phyloP scores from a whole-genome alignment of 495 filamentous ascomycete species.

The Amphirosellinia nigrospora region DNA sequence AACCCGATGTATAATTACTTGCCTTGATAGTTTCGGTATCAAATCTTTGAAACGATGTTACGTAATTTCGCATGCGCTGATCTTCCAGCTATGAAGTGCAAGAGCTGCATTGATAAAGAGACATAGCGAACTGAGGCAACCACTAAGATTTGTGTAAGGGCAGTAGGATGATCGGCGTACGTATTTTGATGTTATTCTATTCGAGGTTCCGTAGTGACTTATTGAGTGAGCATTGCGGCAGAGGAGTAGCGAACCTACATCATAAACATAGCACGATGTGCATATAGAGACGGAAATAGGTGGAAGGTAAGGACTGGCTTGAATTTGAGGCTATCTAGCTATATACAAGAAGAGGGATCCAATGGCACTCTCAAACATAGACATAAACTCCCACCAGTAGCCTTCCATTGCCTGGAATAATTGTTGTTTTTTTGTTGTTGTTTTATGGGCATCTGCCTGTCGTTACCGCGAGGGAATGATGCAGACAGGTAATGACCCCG shows the following conservation, averaged over 20 bases:
- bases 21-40: slow-evolving; percentile 2
- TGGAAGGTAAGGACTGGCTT: slow-evolving; percentile 39
- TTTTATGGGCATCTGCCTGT: slow-evolving; percentile 26
- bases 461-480: slow-evolving; percentile 28
- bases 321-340: slow-evolving; percentile 39
- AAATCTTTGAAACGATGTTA: background rate
- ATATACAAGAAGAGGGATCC: slow-evolving; percentile 33
- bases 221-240: background rate
- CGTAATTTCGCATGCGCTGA: background rate
- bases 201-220: background rate
- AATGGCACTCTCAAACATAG: slow-evolving; percentile 32
- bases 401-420: slow-evolving; percentile 34
- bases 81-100: background rate
- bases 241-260: background rate
- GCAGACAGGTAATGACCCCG: slow-evolving; percentile 29
- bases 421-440: slow-evolving; percentile 25
- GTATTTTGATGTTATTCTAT: background rate
- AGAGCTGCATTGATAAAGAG: background rate
- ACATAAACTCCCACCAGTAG: slow-evolving; percentile 34
- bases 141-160: background rate
- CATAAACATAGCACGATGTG: background rate
- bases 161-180: background rate
- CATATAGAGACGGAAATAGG: background rate
- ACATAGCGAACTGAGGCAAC: background rate
- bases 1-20: slow-evolving; percentile 21